Base-by-base conservation (phyloP, 495 filamentous ascomycete species). In the Aspergillus baeticus region DNA sequence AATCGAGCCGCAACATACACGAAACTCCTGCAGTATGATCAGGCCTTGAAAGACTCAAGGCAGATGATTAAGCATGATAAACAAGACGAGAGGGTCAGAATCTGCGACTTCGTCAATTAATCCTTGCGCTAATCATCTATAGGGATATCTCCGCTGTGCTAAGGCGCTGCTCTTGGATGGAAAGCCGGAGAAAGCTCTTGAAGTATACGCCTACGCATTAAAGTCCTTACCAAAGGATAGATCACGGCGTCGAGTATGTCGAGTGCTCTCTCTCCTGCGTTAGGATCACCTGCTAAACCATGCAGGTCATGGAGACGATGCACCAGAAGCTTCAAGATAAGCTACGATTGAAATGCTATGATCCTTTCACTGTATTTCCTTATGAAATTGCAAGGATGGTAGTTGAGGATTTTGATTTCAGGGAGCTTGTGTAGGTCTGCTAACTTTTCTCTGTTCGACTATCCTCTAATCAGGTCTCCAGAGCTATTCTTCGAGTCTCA, bases 81-180 rank as follows among this genome's bases (percentile, higher is more conserved):
- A 26, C 64, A 74, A 14, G 71, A 78, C 62, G 76, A 76, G 39
- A 72, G 70, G 57, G 80, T 84, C 74, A 20, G 68, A 47, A 22
- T 21, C 17, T 5, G 26, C 18, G 2, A 10, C 4, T 10, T 47
- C 15, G 18, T n/a, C 29, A 4, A 13, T 45, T 43, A 33, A 51
- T 7, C 10, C 45, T 14, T 23, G 34, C 39, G 31, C 48, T 48
- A 1, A 6, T 29, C n/a, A 29, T 23, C 21, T 31, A 6, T 33
- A 84, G 81, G 87, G 87, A 20, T 88, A 89, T 68, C 68, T 89
- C 11, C 81, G 85, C n/a, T 77, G 81, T 18, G 87, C 77, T 6
- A 84, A 85, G 58, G 69, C 84, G 3, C 74, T 90, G 6, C 67
- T 83, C 15, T 67, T 85, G 41, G 75, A 81, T 59, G 76, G 75